Conservation (phyloP, 129 eudicot species). For the Flaveria robusta region DNA sequence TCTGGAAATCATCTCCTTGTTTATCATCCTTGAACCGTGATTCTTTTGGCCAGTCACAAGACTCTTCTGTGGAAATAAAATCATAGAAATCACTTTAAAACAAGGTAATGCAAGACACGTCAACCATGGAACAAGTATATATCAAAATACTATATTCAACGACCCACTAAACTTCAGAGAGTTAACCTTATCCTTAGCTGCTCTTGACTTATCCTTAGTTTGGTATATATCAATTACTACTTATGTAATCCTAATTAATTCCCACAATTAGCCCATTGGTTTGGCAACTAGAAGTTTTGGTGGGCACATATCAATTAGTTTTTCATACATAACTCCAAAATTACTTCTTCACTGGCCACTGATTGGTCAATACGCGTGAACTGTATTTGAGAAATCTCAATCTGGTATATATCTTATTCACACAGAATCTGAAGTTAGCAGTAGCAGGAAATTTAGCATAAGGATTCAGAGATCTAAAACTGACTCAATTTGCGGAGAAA, state of each 20-base stretch:
- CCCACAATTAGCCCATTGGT: too few species aligned
- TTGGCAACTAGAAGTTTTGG: neutral
- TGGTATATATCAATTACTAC: neutral
- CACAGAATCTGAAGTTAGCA: constrained; percentile 11
- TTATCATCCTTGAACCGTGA: constrained; percentile 46
- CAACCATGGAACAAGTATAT: neutral
- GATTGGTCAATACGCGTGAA: neutral
- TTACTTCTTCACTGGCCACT: neutral
- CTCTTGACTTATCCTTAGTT: too few species aligned
- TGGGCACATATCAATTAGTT: neutral
- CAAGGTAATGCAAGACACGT: neutral
- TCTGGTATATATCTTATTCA: constrained; percentile 1
- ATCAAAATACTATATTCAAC: too few species aligned
- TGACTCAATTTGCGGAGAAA: too few species aligned
- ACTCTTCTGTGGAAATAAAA: constrained; percentile 23
- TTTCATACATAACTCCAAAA: neutral
- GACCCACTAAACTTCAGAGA: too few species aligned
- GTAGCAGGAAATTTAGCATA: neutral
- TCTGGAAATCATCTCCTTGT: constrained; percentile 34
- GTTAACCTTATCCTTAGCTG: too few species aligned
- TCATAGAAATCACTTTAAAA: neutral
- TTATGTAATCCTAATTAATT: neutral
- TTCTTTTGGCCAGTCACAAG: constrained; percentile 41
- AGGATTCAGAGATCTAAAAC: constrained; percentile 12
- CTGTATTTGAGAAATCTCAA: neutral